Conservation (phyloP, 495 filamentous ascomycete genomes). For the Penicillium antarcticum region DNA sequence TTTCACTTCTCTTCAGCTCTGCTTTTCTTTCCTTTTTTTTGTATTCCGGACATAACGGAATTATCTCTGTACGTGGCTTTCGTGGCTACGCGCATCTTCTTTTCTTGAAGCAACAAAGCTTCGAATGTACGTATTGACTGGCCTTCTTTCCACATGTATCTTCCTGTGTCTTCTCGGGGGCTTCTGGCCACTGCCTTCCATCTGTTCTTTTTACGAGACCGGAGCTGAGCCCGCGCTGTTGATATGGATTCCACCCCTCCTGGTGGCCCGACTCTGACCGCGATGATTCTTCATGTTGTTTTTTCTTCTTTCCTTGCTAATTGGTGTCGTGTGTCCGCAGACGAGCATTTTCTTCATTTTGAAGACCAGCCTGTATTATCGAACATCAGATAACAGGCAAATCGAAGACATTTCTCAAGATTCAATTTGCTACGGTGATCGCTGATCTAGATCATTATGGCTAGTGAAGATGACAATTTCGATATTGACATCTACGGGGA, state of each 20-base stretch:
- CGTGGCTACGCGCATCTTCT: slow-evolving; percentile 18
- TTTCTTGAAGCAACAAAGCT: slow-evolving; percentile 25
- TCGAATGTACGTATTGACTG: slow-evolving; percentile 48
- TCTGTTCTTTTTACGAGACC: slow-evolving; percentile 2
- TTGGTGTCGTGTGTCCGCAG: slow-evolving; percentile 36
- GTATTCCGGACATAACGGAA: too few species aligned
- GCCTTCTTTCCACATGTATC: slow-evolving; percentile 20
- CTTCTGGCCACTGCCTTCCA: slow-evolving; percentile 5
- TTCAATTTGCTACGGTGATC: slow-evolving; percentile 6
- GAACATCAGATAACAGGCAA: slow-evolving; percentile 29
- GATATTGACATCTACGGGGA: slow-evolving; percentile 98
- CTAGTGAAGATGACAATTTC: slow-evolving; percentile 83
- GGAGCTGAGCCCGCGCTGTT: neutral
- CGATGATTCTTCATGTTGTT: slow-evolving; percentile 8
- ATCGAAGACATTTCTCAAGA: slow-evolving; percentile 17
- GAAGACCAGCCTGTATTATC: slow-evolving; percentile 34
- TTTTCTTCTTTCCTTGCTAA: slow-evolving; percentile 39
- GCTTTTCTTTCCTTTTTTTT: neutral
- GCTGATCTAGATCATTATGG: slow-evolving; percentile 56
- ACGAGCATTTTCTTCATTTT: slow-evolving; percentile 43
- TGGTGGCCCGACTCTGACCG: slow-evolving; percentile 3
- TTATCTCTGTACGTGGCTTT: slow-evolving; percentile 18
- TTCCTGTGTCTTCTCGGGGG: slow-evolving; percentile 6
- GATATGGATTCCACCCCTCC: too few species aligned
- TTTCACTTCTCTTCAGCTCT: slow-evolving; percentile 3